A percentile compares a stretch with the other conserved stretches of the same genome.
These are phyloP conservation scores for Orbilia brochopaga DNA, from an alignment of 2,329 filamentous ascomycete species.

Conservation along the genomic window DNA sequence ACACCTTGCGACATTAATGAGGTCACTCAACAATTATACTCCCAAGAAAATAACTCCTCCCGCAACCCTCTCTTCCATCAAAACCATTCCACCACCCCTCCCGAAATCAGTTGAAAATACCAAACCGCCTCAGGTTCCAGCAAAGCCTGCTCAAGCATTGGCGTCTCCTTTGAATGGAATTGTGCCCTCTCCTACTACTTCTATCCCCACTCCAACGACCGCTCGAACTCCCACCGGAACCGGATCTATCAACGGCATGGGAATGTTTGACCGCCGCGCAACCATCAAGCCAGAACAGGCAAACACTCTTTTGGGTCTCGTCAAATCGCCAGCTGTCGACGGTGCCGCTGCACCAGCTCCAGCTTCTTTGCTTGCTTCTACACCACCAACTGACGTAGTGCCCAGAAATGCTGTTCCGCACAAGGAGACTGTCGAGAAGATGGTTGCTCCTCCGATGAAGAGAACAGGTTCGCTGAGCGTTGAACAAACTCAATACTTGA, in stretches of 20 bases:
- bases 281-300: slow-evolving; percentile 53
- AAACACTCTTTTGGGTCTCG: slow-evolving; percentile 53
- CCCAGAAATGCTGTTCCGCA: not conserved
- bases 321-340: slow-evolving; percentile 46
- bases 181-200: slow-evolving; percentile 9
- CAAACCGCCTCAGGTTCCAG: slow-evolving; percentile 20
- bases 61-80: slow-evolving; percentile 12
- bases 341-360: slow-evolving; percentile 9
- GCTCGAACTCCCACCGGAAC: not conserved
- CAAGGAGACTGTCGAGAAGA: slow-evolving; percentile 19
- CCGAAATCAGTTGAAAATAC: slow-evolving; percentile 33
- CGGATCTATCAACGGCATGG: slow-evolving; percentile 19
- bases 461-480: slow-evolving; percentile 23
- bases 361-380: slow-evolving; percentile 4
- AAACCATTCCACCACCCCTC: slow-evolving; percentile 3
- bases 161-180: slow-evolving; percentile 30
- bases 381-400: slow-evolving; percentile 1
- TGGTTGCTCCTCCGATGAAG: slow-evolving; percentile 28
- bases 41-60: slow-evolving; percentile 37
- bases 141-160: not conserved
- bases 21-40: slow-evolving; percentile 13
- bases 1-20: slow-evolving; percentile 35
- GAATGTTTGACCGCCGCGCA: slow-evolving; percentile 52
- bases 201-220: slow-evolving; percentile 8
- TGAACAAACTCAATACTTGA: slow-evolving; percentile 41